phyloP scores from a whole-genome alignment of 495 filamentous ascomycete genomes.

The Penicillium salamii region DNA sequence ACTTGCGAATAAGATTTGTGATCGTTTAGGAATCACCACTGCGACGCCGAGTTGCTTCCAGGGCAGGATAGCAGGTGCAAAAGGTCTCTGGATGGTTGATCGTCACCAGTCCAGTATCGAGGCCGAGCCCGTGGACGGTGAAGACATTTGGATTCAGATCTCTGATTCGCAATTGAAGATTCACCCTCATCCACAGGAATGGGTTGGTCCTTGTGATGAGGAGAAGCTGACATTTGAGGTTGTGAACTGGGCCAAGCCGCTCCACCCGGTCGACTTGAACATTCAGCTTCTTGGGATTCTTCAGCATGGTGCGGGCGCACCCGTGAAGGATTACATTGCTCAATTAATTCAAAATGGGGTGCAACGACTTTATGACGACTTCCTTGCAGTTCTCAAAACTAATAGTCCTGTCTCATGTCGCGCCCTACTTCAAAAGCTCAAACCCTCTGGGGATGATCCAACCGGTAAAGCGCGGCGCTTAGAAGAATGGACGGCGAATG shows the following conservation, averaged over 20 bases:
- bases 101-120: constrained; percentile 23
- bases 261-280: constrained; percentile 67
- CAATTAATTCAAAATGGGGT: constrained; percentile 58
- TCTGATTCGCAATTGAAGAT: constrained; percentile 81
- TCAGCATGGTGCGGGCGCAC: constrained; percentile 60
- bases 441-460: constrained; percentile 24
- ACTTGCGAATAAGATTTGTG: constrained; percentile 58
- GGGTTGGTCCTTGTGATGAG: constrained; percentile 31
- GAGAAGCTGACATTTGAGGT: constrained; percentile 73
- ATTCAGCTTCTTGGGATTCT: constrained; percentile 77
- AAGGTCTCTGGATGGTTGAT: constrained; percentile 86
- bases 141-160: constrained; percentile 70
- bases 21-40: constrained; percentile 53
- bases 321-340: constrained; percentile 55
- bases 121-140: constrained; percentile 18
- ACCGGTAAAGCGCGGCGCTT: constrained; percentile 22
- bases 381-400: constrained; percentile 54
- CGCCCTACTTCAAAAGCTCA: constrained; percentile 37
- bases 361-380: constrained; percentile 43
- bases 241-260: constrained; percentile 55
- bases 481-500: constrained; percentile 36
- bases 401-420: constrained; percentile 37
- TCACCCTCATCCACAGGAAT: constrained; percentile 53
- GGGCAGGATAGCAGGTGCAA: constrained; percentile 77
- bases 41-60: constrained; percentile 74